Percentiles rank a stretch among this genome's conserved stretches.
phyloP scores from a whole-genome alignment of 305 asterid species.

The Salvia sclarea region DNA sequence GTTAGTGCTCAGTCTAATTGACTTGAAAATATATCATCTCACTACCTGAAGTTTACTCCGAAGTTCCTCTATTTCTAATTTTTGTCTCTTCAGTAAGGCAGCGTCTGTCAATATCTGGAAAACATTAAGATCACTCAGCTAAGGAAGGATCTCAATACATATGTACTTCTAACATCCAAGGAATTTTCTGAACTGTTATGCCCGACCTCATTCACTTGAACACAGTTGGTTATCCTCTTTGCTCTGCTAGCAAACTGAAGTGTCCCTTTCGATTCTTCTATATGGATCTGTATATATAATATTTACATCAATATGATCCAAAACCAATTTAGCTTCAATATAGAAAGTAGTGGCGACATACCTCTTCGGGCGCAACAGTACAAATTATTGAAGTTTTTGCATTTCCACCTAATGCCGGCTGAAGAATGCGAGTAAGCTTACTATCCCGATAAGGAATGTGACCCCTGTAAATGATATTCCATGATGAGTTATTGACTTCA shows the following conservation, averaged over 20 bases:
- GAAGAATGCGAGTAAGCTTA: conserved; percentile 96
- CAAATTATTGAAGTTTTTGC: conserved; percentile 97
- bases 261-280: conserved; percentile 94
- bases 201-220: conserved; percentile 97
- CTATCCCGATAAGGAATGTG: conserved; percentile 99
- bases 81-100: conserved; percentile 88
- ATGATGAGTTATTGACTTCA: conserved; percentile 26
- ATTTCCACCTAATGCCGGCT: conserved; percentile 99
- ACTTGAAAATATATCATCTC: conserved; percentile 18
- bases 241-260: conserved; percentile 99
- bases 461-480: conserved; percentile 51
- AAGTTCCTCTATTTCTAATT: conserved; percentile 84
- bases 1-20: conserved; percentile 12
- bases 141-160: conserved; percentile 7
- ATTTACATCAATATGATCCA: conserved; percentile 19
- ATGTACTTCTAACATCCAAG: neutral
- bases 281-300: conserved; percentile 56
- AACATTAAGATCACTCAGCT: conserved; percentile 21
- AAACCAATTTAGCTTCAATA: conserved; percentile 21
- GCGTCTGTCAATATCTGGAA: conserved; percentile 90
- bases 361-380: conserved; percentile 98
- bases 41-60: conserved; percentile 86
- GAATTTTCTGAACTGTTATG: conserved; percentile 10
- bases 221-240: conserved; percentile 92
- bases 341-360: conserved; percentile 33